Base-by-base conservation (phyloP, 305 asterid species). In the Andrographis paniculata region DNA sequence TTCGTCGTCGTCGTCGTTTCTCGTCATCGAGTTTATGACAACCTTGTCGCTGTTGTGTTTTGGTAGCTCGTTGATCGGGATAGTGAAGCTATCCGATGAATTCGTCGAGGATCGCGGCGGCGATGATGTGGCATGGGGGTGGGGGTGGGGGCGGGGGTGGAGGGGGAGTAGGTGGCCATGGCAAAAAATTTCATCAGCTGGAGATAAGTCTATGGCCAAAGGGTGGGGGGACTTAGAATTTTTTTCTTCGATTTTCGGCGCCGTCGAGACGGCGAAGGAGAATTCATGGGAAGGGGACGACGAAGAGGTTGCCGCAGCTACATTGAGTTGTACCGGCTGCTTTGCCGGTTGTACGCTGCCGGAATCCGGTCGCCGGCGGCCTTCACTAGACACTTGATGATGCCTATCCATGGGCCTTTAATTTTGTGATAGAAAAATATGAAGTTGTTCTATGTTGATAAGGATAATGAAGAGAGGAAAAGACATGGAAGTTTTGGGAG, bases 161-260 rank as follows among this genome's bases (percentile, higher is more conserved):
- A 24, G 30, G 42, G 94, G 70, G 9, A 77, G 69, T 53, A 71
- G 84, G 55, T 79, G 94, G 55, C 97, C 97, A 48, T 77, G 94
- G 61, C 76, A 87, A 75, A 87, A 87, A 42, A 87, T 87, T 0
- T 87, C 97, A 21, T 84, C 97, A 0, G 97, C 97, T 14, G 97
- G 97, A 30, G 95, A 72, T 54, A 87, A 65, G 45, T 87, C 96
- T 76, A 77, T 17, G 93, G 93, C 5, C 80, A 58, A 50, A 82
- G 43, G 19, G 6, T 1, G 56, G 47, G 20, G 41, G 41, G 4
- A 78, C 77, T 19, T 20, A n/a, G n/a, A n/a, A 28, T 5, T 50
- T 17, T 9, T 63, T 13, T 56, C 66, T 0, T 54, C 42, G n/a
- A 39, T 15, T 48, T 49, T 35, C 12, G 15, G n/a, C 19, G 85